A percentile compares a stretch with the other conserved stretches of the same genome.
Conservation (phyloP, 208 protist genomes). For the Leishmania turanica region DNA sequence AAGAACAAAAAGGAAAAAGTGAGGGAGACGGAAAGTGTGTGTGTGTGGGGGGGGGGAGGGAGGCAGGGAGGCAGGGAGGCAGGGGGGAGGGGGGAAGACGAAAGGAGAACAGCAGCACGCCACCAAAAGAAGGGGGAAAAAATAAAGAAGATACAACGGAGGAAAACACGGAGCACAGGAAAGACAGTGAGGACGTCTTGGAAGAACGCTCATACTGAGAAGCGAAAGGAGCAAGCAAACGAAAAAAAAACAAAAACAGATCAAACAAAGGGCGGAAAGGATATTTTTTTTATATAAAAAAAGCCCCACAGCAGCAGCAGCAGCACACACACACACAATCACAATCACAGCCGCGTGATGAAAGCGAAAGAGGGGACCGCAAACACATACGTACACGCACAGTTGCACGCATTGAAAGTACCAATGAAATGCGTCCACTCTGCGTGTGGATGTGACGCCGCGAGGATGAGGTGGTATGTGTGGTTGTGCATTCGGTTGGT, state of each 20-base stretch:
- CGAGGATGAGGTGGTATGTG: background rate
- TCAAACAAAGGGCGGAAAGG: background rate
- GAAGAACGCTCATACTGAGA: background rate
- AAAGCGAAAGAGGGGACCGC: background rate
- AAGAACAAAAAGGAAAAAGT: conserved; percentile 10
- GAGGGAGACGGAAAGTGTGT: background rate
- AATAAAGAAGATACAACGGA: background rate
- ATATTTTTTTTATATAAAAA: background rate
- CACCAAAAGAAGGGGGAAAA: background rate
- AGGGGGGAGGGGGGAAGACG: background rate
- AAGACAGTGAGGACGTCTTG: background rate
- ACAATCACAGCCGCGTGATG: background rate
- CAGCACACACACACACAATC: background rate
- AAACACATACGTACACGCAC: background rate
- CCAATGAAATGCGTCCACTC: conserved; percentile 3
- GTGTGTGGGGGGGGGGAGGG: background rate
- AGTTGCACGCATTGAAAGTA: background rate
- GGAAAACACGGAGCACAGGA: background rate
- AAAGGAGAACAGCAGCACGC: background rate
- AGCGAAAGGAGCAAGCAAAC: background rate
- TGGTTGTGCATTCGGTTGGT: background rate
- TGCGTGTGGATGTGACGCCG: background rate
- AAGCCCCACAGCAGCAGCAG: background rate
- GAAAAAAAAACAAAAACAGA: background rate
- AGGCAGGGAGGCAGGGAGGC: no score